Conservation (phyloP, 2,329 filamentous ascomycete genomes). For the Sclerotinia spermophila region DNA sequence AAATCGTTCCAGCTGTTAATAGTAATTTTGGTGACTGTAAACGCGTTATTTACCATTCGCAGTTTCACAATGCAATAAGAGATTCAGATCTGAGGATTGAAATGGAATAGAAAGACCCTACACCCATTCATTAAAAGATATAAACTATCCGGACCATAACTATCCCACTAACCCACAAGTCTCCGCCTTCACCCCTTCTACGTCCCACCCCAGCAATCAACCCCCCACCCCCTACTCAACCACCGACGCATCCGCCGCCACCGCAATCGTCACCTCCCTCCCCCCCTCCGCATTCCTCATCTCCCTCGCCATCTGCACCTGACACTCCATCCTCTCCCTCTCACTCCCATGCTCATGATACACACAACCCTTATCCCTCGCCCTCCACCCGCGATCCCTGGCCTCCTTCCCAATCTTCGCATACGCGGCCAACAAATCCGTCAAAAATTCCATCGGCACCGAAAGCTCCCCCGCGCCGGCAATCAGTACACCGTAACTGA, state of each 20-base stretch:
- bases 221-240: neutral
- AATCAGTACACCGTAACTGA: neutral
- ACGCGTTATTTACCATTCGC: accelerated
- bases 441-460: neutral
- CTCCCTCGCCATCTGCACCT: neutral
- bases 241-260: neutral
- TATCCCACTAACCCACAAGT: neutral
- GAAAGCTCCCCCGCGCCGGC: neutral
- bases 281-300: neutral
- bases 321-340: neutral
- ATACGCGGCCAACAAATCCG: neutral
- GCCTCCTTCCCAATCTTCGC: too few relatives aligned
- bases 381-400: too few relatives aligned
- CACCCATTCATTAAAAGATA: neutral
- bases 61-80: neutral
- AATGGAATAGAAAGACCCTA: too few relatives aligned
- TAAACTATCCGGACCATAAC: accelerated
- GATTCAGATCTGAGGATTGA: accelerated
- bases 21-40: accelerated
- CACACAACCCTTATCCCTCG: neutral
- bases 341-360: neutral
- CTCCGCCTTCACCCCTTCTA: too few relatives aligned
- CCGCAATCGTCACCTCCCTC: neutral
- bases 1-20: accelerated
- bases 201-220: neutral